Base-by-base conservation (phyloP, 495 filamentous ascomycete species). In the Astrocystis sublimbata region DNA sequence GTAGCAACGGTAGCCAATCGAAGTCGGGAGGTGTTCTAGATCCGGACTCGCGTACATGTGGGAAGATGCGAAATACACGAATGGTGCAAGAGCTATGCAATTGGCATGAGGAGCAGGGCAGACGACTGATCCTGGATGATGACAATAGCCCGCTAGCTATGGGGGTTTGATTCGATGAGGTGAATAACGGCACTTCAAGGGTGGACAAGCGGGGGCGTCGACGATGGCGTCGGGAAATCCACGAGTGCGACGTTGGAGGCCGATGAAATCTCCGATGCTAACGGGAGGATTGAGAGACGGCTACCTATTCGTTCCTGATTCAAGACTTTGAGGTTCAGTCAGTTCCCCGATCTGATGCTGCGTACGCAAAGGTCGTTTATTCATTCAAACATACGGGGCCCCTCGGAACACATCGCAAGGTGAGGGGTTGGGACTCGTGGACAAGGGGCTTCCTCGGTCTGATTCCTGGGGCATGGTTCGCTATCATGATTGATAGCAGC, bases 391-490 rank as follows among this genome's bases (percentile, higher is more conserved):
- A 46, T 40, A 50, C 28, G 33, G 23, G 15, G 23, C 26, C 40
- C 59, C 54, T 61, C 59, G 55, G 54, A 61, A 61, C 55, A 50
- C 59, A 61, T 61, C 38, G 59, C 50, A 61, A 54, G 19, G 26
- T 46, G 59, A 61, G 59, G 59, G 59, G 49, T 47, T 33, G 45
- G 46, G 58, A 36, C 15, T 42, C n/a, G 58, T 52, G 58, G 26
- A 10, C 56, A 30, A 40, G 54, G 54, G 42, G 49, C 10, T 15
- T 35, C 23, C 19, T 60, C 57, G 57, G 43, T 60, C 43, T 50
- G 58, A 52, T 60, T 36, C 52, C 24, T 52, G 33, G 33, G n/a
- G 45, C 46, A 30, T 21, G 28, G 12, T 33, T 51, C 38, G 8
- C 33, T 31, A 17, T 60, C 46, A 10, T 41, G 35, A 60, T 60